Conservation (phyloP, 1,139 yeast species). For the Tardiomyces blankii region DNA sequence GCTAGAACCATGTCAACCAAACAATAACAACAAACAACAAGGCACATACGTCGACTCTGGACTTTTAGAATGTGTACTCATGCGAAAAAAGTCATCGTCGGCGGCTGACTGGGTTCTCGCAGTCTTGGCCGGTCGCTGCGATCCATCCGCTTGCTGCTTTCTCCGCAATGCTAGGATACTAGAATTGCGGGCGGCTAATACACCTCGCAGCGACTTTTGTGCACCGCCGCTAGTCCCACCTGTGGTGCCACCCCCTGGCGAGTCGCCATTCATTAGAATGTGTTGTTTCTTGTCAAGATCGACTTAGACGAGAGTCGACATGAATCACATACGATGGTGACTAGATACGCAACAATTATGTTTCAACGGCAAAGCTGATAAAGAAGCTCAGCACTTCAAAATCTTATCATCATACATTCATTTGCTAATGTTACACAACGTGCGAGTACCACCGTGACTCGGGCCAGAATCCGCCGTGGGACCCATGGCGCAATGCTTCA, state of each 20-base stretch:
- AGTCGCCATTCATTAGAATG: background rate
- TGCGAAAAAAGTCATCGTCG: background rate
- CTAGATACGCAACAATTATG: too few species aligned
- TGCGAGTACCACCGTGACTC: slow-evolving; percentile 41
- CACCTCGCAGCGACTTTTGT: background rate
- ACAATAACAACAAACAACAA: too few species aligned
- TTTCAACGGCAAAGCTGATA: too few species aligned
- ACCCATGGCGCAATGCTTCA: slow-evolving; percentile 31
- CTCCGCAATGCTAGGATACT: background rate
- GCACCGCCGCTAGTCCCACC: background rate
- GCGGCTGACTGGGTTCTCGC: background rate
- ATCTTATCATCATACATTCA: too few species aligned
- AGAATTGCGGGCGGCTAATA: background rate
- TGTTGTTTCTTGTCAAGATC: too few species aligned
- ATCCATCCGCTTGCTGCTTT: background rate
- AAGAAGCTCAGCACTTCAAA: too few species aligned
- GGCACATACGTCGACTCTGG: too few species aligned
- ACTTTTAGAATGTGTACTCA: background rate
- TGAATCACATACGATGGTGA: too few species aligned
- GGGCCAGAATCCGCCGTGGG: slow-evolving; percentile 38
- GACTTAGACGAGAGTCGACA: too few species aligned
- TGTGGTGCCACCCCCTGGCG: background rate
- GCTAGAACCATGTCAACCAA: too few species aligned
- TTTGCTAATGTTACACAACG: slow-evolving; percentile 1
- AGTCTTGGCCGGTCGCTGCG: background rate